Base-by-base conservation (phyloP, 1,284 basidiomycete species). In the Rhodotorula sp. region DNA sequence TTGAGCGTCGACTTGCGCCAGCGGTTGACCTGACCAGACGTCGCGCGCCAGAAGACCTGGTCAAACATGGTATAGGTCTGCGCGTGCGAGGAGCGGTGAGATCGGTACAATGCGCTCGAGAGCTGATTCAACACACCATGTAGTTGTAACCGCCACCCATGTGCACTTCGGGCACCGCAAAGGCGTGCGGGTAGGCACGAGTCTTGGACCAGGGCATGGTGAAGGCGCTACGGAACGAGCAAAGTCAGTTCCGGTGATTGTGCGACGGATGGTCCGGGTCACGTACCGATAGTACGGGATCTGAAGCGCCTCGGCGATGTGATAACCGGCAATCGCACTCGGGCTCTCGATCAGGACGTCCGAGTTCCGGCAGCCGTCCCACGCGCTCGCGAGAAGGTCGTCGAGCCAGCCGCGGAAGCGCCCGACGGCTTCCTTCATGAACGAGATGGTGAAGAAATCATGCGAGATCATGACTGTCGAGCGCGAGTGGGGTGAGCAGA, bases 121-220 rank as follows among this genome's bases (percentile, higher is more conserved):
- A 19, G 50, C 9, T 10, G 5, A 0, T n/a, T 19, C 57, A n/a
- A 71, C 83, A 75, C 79, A 91, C 91, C 93, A 97, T 96, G 82
- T 97, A 98, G 80, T 99, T 99, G 82, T 97, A 99, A 74, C 91
- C 87, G 45, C 95, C 95, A 41, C 96, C 96, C 88, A 94, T 92
- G 88, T 93, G 77, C n/a, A 88, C 88, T 70, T 95, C 93, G 1
- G 97, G 96, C 4, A 98, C 96, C 25, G 93, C 94, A 79, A 99
- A 99, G 7, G 96, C 94, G 80, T 99, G 96, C 27, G 96, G 96
- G 81, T 98, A 99, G 8, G 92, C 93, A 78, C 93, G 89, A 27
- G 82, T 92, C 68, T 89, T 78, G 3, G 85, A 85, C 86, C 86
- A 79, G 4, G 78, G 89, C 90, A 91, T 91, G 27, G 90, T 90